A percentile compares a stretch with the other conserved stretches of the same genome.
Evolutionary conservation across 169 alveolate species (phyloP).

Genomic region (Plasmodium gonderi): DNA sequence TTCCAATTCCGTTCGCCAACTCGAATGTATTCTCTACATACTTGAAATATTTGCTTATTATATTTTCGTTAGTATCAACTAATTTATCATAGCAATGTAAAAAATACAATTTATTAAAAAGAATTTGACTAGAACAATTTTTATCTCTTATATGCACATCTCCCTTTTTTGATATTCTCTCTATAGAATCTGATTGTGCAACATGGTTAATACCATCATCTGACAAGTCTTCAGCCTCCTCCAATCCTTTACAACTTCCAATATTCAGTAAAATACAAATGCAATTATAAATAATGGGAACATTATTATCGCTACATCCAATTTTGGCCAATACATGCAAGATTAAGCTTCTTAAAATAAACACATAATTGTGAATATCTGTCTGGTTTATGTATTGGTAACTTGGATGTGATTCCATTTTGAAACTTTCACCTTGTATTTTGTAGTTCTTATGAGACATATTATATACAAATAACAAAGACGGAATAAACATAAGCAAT

Average conservation of each 20-base stretch:
- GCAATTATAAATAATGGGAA: constrained; percentile 71
- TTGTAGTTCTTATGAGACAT: not conserved
- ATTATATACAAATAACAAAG: constrained; percentile 47
- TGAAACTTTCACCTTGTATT: constrained; percentile 6
- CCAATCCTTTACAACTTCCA: not conserved
- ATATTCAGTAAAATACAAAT: constrained; percentile 21
- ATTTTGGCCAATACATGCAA: constrained; percentile 32
- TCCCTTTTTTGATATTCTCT: not conserved
- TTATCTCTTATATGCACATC: not conserved
- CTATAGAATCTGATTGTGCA: no score
- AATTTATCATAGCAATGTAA: constrained; percentile 67
- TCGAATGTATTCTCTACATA: constrained; percentile 16
- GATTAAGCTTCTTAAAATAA: constrained; percentile 54
- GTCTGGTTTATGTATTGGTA: not conserved
- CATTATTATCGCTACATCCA: constrained; percentile 68
- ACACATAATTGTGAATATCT: not conserved
- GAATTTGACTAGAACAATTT: not conserved
- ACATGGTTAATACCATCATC: not conserved
- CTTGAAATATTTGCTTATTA: constrained; percentile 71
- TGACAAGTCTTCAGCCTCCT: not conserved
- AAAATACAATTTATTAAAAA: constrained; percentile 18
- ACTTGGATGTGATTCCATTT: not conserved
- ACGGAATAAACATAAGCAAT: constrained; percentile 48
- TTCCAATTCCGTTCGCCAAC: not conserved
- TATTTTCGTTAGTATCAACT: constrained; percentile 58